These are phyloP conservation scores for Triangularia setosa DNA, from an alignment of 2,329 filamentous ascomycete species.

Conservation along the genomic window DNA sequence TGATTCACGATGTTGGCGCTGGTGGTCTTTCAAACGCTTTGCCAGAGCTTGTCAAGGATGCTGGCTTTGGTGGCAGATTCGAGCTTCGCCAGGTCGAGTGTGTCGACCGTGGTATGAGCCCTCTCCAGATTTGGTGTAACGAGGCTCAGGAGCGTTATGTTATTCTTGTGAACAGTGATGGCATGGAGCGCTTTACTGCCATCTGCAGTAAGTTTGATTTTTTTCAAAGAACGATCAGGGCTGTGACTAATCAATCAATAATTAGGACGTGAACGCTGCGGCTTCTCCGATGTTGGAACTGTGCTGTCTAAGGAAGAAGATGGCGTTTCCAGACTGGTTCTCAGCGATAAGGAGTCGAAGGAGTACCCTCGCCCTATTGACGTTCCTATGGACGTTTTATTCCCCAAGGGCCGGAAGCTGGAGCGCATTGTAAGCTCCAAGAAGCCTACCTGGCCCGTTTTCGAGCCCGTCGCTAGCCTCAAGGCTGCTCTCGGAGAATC, in stretches of 20 bases:
- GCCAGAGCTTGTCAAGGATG: constrained; percentile 87
- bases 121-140: constrained; percentile 96
- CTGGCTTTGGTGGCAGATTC: constrained; percentile 84
- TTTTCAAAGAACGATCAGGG: neutral
- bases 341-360: constrained; percentile 75
- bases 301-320: constrained; percentile 59
- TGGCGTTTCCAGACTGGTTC: constrained; percentile 68
- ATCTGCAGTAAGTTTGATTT: constrained; percentile 51
- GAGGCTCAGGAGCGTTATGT: constrained; percentile 97
- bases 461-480: constrained; percentile 66
- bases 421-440: constrained; percentile 69
- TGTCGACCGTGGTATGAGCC: constrained; percentile 87
- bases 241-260: constrained; percentile 15
- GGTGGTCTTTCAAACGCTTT: constrained; percentile 74
- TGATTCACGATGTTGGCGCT: constrained; percentile 97
- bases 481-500: constrained; percentile 58
- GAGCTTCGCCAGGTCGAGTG: constrained; percentile 93
- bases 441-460: constrained; percentile 62
- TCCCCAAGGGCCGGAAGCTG: constrained; percentile 82
- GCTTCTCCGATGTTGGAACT: constrained; percentile 85
- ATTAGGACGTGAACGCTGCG: constrained; percentile 77
- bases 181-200: constrained; percentile 70
- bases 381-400: constrained; percentile 81
- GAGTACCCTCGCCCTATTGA: constrained; percentile 78
- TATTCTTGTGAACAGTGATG: constrained; percentile 75